Evolutionary conservation across 2,329 filamentous ascomycete genomes (phyloP).

Genomic region (Catunica adiposa): DNA sequence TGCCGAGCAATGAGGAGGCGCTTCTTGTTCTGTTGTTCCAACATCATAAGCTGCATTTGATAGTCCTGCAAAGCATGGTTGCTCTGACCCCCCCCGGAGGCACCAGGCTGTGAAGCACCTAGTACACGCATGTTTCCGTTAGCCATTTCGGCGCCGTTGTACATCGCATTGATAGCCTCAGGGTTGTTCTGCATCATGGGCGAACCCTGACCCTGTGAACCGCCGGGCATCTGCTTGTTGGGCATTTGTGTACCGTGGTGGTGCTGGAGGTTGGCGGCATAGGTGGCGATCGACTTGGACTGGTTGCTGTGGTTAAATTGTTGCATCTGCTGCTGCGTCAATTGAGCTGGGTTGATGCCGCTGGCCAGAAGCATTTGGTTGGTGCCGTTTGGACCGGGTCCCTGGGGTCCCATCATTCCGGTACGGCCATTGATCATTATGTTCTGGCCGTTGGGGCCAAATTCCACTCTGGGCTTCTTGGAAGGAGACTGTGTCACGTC

Average conservation of each 20-base stretch:
- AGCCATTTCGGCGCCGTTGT: slow-evolving; percentile 42
- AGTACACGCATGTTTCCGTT: slow-evolving; percentile 41
- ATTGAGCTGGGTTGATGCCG: slow-evolving; percentile 57
- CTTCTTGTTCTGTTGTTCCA: slow-evolving; percentile 81
- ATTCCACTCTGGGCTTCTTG: slow-evolving; percentile 69
- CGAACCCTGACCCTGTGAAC: slow-evolving; percentile 61
- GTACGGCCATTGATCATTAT: slow-evolving; percentile 65
- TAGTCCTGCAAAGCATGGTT: slow-evolving; percentile 77
- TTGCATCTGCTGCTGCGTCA: slow-evolving; percentile 64
- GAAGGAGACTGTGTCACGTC: slow-evolving; percentile 86
- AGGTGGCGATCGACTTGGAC: slow-evolving; percentile 73
- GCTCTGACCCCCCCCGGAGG: slow-evolving; percentile 26
- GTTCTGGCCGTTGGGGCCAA: slow-evolving; percentile 51
- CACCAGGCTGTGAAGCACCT: slow-evolving; percentile 28
- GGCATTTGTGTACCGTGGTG: slow-evolving; percentile 70
- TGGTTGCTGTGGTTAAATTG: slow-evolving; percentile 45
- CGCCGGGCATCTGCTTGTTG: slow-evolving; percentile 52
- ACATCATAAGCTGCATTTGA: slow-evolving; percentile 75
- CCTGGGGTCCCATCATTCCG: slow-evolving; percentile 53
- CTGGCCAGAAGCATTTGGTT: slow-evolving; percentile 47
- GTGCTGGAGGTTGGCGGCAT: slow-evolving; percentile 69
- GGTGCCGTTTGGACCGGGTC: slow-evolving; percentile 34
- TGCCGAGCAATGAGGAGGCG: slow-evolving; percentile 67
- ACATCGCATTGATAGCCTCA: slow-evolving; percentile 45
- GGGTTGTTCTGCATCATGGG: slow-evolving; percentile 65